Conservation (phyloP, 78 protist genomes). For the Creolimax fragrantissima region DNA sequence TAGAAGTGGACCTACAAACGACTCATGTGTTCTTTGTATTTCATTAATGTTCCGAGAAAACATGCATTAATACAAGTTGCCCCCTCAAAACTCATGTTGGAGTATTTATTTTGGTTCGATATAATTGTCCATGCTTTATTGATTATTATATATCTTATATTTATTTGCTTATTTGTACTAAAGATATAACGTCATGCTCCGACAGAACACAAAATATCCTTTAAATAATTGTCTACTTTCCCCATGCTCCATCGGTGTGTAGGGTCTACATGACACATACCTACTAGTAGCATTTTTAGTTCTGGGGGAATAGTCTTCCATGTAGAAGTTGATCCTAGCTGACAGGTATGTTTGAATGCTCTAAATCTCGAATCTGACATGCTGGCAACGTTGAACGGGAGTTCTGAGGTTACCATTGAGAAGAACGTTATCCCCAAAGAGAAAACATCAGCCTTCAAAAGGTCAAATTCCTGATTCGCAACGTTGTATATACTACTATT, state of each 20-base stretch:
- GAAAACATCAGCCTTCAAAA: neutral
- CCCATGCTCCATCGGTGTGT: neutral
- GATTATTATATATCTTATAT: too few relatives aligned
- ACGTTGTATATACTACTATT: neutral
- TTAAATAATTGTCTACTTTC: neutral
- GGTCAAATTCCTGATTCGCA: neutral
- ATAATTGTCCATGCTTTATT: too few relatives aligned
- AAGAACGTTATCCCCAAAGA: conserved; percentile 3
- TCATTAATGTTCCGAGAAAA: too few relatives aligned
- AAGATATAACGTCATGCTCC: too few relatives aligned
- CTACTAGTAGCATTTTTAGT: neutral
- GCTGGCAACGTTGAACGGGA: neutral
- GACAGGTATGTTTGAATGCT: neutral
- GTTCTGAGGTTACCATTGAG: neutral
- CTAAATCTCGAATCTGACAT: neutral
- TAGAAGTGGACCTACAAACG: too few relatives aligned
- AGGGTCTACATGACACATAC: neutral
- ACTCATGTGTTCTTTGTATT: too few relatives aligned
- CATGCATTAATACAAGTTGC: too few relatives aligned
- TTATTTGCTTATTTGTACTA: too few relatives aligned
- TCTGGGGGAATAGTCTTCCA: neutral
- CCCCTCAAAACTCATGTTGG: too few relatives aligned
- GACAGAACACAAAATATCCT: too few relatives aligned
- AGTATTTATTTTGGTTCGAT: too few relatives aligned
- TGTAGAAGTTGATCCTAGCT: neutral